Conservation (phyloP, 352 stramenopile genomes). For the Pilasporangium apinafurcum region DNA sequence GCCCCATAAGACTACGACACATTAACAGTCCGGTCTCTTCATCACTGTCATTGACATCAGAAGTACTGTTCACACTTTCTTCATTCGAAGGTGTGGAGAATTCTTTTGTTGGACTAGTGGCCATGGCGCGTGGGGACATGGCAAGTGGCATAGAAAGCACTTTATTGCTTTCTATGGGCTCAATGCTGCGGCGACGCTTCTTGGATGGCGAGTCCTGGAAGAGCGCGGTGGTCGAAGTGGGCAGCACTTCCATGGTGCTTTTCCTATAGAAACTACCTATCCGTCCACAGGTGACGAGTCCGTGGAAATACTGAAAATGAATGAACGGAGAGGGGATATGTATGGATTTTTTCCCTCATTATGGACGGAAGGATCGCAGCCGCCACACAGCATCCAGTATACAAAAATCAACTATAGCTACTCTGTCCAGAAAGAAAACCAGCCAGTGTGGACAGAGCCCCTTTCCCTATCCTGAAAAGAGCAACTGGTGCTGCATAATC, state of each 20-base stretch:
- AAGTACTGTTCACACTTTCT: neutral
- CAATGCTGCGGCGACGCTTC: constrained; percentile 64
- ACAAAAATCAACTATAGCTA: too few species aligned
- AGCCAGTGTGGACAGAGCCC: too few species aligned
- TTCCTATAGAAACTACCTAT: too few species aligned
- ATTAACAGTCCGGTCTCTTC: constrained; percentile 29
- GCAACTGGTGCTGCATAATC: too few species aligned
- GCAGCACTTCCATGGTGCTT: constrained; percentile 45
- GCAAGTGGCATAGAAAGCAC: constrained; percentile 41
- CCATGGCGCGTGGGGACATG: constrained; percentile 24
- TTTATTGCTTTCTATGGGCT: constrained; percentile 46
- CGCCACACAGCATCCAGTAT: too few species aligned
- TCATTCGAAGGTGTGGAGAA: constrained; percentile 8
- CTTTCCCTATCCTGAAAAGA: too few species aligned
- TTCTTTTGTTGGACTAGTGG: too few species aligned
- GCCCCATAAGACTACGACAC: constrained; percentile 63
- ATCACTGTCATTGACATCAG: constrained; percentile 8
- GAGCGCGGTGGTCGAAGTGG: constrained; percentile 7
- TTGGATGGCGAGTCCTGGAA: constrained; percentile 29
- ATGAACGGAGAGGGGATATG: neutral
- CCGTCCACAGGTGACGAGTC: too few species aligned
- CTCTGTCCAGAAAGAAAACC: too few species aligned
- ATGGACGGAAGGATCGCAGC: too few species aligned
- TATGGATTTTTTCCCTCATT: too few species aligned
- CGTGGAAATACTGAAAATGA: constrained; percentile 1